A percentile compares a stretch with the other conserved stretches of the same genome.
Conservation (phyloP, 768 basidiomycete species). For the Tylopilus plumbeoviolaceoides region DNA sequence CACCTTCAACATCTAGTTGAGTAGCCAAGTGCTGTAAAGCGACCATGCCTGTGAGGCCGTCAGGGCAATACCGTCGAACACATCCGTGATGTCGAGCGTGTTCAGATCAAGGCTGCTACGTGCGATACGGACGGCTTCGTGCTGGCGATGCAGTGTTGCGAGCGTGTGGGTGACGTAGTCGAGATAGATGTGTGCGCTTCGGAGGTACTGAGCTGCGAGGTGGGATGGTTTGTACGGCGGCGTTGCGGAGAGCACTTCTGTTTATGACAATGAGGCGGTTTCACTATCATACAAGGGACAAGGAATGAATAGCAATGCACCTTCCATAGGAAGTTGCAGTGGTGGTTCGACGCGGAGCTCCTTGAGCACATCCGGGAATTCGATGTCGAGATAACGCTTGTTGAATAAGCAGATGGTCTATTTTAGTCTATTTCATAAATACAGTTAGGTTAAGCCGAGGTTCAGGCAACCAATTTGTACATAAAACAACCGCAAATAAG, state of each 20-base stretch:
- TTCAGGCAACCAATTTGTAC: too few relatives aligned
- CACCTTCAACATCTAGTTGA: constrained; percentile 89
- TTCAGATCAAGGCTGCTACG: constrained; percentile 67
- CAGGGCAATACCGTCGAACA: too few relatives aligned
- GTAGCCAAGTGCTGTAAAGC: constrained; percentile 78
- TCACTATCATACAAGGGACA: background rate
- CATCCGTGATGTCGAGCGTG: constrained; percentile 53
- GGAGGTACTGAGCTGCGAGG: constrained; percentile 62
- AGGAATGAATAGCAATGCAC: constrained; percentile 32
- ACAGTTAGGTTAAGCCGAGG: too few relatives aligned
- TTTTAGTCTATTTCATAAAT: too few relatives aligned
- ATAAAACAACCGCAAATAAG: too few relatives aligned
- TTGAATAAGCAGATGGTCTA: constrained; percentile 82
- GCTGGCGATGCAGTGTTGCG: constrained; percentile 59
- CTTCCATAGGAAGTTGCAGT: constrained; percentile 69
- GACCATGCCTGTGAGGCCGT: constrained; percentile 56
- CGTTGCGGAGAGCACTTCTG: constrained; percentile 61
- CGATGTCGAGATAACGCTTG: constrained; percentile 71
- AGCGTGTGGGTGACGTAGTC: constrained; percentile 54
- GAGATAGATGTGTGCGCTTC: constrained; percentile 58
- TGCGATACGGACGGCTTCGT: constrained; percentile 68
- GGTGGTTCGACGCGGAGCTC: constrained; percentile 58
- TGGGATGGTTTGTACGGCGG: constrained; percentile 70
- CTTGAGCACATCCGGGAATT: constrained; percentile 60
- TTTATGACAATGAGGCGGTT: background rate